Base-by-base conservation (phyloP, 2,329 filamentous ascomycete genomes). In the Gyromitra esculenta region DNA sequence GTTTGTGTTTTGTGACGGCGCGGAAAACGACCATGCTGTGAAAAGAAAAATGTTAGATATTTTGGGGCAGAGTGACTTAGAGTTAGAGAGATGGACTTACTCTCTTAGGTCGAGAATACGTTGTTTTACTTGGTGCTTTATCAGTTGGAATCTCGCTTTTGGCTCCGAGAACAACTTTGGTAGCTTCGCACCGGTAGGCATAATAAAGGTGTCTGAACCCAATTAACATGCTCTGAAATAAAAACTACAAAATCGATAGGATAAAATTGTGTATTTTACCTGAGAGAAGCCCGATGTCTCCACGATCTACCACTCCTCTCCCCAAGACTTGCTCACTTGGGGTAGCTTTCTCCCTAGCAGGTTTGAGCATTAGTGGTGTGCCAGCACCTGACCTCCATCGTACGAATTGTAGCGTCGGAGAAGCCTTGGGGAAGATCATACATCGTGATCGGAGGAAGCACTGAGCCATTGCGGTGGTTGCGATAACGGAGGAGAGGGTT, bases 141-240 rank as follows among this genome's bases (percentile, higher is more conserved):
- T 75, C 18, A 81, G 68, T n/a, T 75, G 11, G 41, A 80, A 57
- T 5, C 80, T 78, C 60, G 63, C 68, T 59, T 50, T 64, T 50
- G 79, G 73, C 5, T 79, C 65, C 0, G 60, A 70, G 70, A 81
- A 78, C 37, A 80, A 31, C 37, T 79, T 80, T 5, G 80, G 80
- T 18, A 79, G 72, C 50, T 79, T 77, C 15, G 65, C 73, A 43
- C 79, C 60, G 6, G 78, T 80, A 21, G 80, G 80, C 76, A 78
- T 79, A 65, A 81, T 68, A 67, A 81, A 81, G 11, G 80, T 81
- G 60, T 77, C 80, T 81, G 18, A 54, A 41, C 1, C 9, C 13
- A 45, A 50, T 77, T 62, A 74, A 45, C 41, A 66, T 50, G 11
- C 35, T 48, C 35, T 11, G 18, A 21, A 9, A 18, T 5, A 37